Base-by-base conservation (phyloP, 129 eudicot genomes). In the Chrysanthemum lavandulifolium region DNA sequence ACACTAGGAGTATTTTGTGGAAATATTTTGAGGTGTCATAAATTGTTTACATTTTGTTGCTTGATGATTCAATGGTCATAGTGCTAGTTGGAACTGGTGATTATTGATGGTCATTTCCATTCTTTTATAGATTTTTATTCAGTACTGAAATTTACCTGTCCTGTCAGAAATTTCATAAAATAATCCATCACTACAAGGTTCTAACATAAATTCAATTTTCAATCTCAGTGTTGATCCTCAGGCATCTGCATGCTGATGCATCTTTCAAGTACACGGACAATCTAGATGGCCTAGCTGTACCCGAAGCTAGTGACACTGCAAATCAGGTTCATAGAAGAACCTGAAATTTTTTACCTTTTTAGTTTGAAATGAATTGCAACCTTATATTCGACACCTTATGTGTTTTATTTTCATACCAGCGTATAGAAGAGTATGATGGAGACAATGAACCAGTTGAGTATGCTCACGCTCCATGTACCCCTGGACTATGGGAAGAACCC, bases 381-480 rank as follows among this genome's bases (percentile, higher is more conserved):
- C 40, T 43, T 33, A 45, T 49, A 0, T 3, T 4, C 10, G 10
- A 40, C 47, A 40, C 47, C 47, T 40, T 21, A 1, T 48, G 60
- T 70, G 75, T 21, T 61, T 78, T 10, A 51, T 61, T 73, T 65
- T 3, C 73, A 4, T 76, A 29, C 56, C 18, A 79, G 74, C 81
- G 81, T 62, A 27, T 75, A 48, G 89, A 78, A 12, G 89, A 59
- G 25, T 68, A 47, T 78, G 83, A 72, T 63, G 85, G 74, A 52
- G 82, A 79, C 65, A 75, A 69, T 58, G 86, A 83, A 82, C 73
- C 79, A 51, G 81, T 78, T 79, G 95, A 83, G 59, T 86, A 87
- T 80, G 97, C 87, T 65, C 89, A 94, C 68, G 99, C 94, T 81
- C 99, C 99, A 16, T 72, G 88, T 72, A 94, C 99, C 18, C 99